phyloP scores from a whole-genome alignment of 1,139 yeast genomes.

The Kodamaea ohmeri region DNA sequence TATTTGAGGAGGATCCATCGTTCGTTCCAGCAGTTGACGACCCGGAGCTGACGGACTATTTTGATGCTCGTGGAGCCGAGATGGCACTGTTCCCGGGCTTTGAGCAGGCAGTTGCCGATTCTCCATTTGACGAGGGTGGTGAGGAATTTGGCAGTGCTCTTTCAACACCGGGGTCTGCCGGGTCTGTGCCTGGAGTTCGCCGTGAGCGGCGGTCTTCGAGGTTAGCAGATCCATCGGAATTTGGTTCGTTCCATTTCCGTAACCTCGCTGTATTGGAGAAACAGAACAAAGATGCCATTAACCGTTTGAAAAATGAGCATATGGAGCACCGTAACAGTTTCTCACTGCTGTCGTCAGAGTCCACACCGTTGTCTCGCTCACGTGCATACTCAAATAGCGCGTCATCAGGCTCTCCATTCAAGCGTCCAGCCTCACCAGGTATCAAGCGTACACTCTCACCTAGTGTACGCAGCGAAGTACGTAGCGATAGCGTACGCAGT shows the following conservation, averaged over 20 bases:
- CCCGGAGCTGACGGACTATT: constrained; percentile 89
- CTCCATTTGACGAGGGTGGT: constrained; percentile 14
- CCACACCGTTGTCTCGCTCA: constrained; percentile 35
- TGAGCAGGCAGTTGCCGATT: constrained; percentile 35
- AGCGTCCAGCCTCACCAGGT: constrained; percentile 32
- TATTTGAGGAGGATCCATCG: constrained; percentile 74
- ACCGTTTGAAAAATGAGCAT: constrained; percentile 81
- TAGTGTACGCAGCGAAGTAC: too few relatives aligned
- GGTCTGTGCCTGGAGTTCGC: constrained; percentile 25
- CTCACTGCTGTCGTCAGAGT: constrained; percentile 45
- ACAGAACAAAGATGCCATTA: constrained; percentile 91
- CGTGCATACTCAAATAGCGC: constrained; percentile 40
- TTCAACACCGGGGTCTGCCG: constrained; percentile 13
- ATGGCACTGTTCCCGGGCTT: constrained; percentile 60
- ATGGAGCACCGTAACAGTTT: constrained; percentile 50
- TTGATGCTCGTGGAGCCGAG: constrained; percentile 87
- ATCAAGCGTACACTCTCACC: constrained; percentile 1
- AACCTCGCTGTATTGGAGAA: constrained; percentile 87
- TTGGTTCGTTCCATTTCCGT: constrained; percentile 90
- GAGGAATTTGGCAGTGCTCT: constrained; percentile 13
- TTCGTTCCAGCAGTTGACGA: constrained; percentile 78
- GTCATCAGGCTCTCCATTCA: constrained; percentile 31
- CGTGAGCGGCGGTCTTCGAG: constrained; percentile 67
- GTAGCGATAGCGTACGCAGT: too few relatives aligned
- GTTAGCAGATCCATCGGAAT: constrained; percentile 73